Conservation (phyloP, 768 basidiomycete species). For the Nidularia pulvinata region DNA sequence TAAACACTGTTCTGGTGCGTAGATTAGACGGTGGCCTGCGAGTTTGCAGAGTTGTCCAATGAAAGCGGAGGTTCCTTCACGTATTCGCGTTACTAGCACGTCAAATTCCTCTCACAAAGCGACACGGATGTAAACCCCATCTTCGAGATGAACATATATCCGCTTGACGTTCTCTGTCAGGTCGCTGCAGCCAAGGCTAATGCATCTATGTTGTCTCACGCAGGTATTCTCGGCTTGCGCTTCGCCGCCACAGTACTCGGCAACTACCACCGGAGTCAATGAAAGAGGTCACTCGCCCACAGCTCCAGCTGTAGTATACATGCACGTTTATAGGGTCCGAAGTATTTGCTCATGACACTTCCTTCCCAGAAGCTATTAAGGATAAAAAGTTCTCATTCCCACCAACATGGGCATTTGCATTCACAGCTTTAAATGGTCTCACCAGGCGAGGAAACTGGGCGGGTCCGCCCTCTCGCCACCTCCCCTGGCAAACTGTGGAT, state of each 20-base stretch:
- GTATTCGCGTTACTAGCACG: too few species aligned
- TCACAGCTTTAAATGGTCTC: background rate
- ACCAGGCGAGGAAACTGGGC: background rate
- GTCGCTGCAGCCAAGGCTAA: too few species aligned
- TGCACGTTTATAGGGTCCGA: background rate
- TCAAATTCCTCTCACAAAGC: too few species aligned
- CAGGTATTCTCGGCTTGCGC: too few species aligned
- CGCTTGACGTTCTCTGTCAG: too few species aligned
- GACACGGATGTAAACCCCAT: too few species aligned
- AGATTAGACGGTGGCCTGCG: too few species aligned
- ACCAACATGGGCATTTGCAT: background rate
- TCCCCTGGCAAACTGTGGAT: background rate
- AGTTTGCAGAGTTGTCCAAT: too few species aligned
- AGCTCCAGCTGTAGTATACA: background rate
- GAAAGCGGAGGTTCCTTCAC: too few species aligned
- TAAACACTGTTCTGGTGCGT: too few species aligned
- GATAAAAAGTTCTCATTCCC: background rate
- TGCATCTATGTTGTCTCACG: too few species aligned
- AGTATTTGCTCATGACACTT: background rate
- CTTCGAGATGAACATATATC: too few species aligned
- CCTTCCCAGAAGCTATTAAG: background rate
- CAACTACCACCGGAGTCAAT: background rate
- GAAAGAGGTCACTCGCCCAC: background rate
- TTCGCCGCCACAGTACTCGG: slow-evolving; percentile 16
- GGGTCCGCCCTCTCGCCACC: background rate